Conservation (phyloP, 192 early-diverging fungal genomes). For the Lobosporangium transversale region DNA sequence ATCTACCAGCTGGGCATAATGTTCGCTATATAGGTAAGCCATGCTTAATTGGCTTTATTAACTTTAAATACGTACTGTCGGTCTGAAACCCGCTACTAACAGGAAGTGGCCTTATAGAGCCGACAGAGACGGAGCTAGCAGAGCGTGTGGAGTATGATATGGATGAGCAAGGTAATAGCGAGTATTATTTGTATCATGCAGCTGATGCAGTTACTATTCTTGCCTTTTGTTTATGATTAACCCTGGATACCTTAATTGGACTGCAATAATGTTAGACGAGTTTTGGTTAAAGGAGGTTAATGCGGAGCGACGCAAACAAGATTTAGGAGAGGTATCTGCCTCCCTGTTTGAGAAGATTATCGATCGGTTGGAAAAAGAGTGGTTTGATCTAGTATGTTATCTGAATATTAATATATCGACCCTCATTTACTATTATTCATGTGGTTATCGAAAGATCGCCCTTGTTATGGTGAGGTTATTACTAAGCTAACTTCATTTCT, state of each 20-base stretch:
- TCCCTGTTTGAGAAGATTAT: constrained; percentile 87
- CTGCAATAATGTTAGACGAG: constrained; percentile 64
- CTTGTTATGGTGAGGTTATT: too few relatives aligned
- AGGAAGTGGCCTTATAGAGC: too few relatives aligned
- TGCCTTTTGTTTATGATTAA: not conserved
- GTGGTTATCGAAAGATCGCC: too few relatives aligned
- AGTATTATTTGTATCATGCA: too few relatives aligned
- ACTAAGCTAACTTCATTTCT: too few relatives aligned
- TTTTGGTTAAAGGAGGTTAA: constrained; percentile 80
- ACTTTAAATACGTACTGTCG: too few relatives aligned
- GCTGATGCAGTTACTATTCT: not conserved
- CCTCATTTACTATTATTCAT: too few relatives aligned
- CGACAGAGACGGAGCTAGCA: constrained; percentile 64
- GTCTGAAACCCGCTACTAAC: too few relatives aligned
- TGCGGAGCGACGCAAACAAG: constrained; percentile 64
- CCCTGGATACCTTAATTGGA: not conserved
- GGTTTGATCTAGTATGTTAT: constrained; percentile 87
- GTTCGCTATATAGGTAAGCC: constrained; percentile 70
- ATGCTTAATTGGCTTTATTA: too few relatives aligned
- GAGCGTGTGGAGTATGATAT: constrained; percentile 94
- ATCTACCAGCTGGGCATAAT: constrained; percentile 75
- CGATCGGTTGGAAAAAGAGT: constrained; percentile 95
- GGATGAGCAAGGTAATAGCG: constrained; percentile 88
- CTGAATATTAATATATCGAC: too few relatives aligned
- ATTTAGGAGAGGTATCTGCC: constrained; percentile 59